Conservation (phyloP, 2,329 filamentous ascomycete genomes). For the Fusarium sp. region DNA sequence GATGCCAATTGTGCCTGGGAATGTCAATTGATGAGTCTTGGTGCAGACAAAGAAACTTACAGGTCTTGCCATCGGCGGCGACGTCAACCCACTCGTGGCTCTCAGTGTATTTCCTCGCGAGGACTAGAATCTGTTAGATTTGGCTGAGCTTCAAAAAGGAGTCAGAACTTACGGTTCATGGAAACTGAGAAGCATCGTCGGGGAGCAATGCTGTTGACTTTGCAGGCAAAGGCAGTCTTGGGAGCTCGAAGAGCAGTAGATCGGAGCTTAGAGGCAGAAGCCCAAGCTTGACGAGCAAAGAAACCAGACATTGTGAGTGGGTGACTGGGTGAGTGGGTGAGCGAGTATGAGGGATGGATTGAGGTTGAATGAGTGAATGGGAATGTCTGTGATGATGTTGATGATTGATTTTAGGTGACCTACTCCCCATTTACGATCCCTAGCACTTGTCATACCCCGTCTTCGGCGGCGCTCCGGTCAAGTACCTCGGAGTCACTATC, state of each 20-base stretch:
- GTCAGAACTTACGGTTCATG: conserved; percentile 26
- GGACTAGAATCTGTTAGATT: conserved; percentile 10
- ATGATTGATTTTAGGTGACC: conserved; percentile 8
- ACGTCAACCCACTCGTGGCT: conserved; percentile 95
- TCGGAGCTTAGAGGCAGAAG: conserved; percentile 34
- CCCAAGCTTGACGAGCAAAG: conserved; percentile 38
- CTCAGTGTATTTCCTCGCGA: conserved; percentile 70
- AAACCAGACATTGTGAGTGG: conserved; percentile 33
- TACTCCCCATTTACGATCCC: conserved; percentile 12
- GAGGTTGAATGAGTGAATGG: neutral
- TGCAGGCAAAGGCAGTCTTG: conserved; percentile 25
- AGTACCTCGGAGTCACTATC: conserved; percentile 36
- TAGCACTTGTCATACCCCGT: neutral
- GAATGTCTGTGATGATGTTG: neutral
- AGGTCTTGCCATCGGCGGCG: conserved; percentile 66
- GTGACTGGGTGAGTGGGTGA: neutral
- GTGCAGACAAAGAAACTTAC: conserved; percentile 13
- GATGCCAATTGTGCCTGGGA: conserved; percentile 74
- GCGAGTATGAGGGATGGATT: neutral
- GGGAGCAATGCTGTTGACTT: conserved; percentile 18
- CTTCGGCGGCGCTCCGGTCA: conserved; percentile 28
- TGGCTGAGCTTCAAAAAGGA: neutral
- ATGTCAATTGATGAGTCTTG: neutral
- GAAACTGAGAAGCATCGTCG: conserved; percentile 40
- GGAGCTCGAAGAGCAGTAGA: conserved; percentile 33